These are phyloP conservation scores for Flaveria linearis DNA, from an alignment of 129 eudicot species.

Conservation along the genomic window DNA sequence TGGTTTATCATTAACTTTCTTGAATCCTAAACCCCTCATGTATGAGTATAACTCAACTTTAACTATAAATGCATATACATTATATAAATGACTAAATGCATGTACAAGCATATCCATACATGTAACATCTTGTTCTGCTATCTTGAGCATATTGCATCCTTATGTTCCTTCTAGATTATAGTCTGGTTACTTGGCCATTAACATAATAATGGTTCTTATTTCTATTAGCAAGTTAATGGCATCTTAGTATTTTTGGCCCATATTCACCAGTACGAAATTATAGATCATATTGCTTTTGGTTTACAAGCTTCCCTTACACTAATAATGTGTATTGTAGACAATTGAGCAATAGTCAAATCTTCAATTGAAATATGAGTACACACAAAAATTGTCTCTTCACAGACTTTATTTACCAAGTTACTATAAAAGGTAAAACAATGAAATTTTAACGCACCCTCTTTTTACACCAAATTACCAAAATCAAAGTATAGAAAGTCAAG, in stretches of 20 bases:
- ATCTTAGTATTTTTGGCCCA: not conserved
- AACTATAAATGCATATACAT: not conserved
- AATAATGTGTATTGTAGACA: not conserved
- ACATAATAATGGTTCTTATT: not conserved
- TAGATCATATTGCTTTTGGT: conserved; percentile 7
- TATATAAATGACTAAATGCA: not conserved
- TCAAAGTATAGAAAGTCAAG: not conserved
- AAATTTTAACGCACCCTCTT: not conserved
- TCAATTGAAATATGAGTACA: not conserved
- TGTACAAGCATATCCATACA: not conserved
- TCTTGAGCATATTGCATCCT: not conserved
- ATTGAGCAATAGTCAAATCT: not conserved
- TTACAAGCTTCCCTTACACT: conserved; percentile 2
- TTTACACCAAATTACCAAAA: not conserved
- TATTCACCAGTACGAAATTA: not conserved
- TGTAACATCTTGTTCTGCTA: not conserved
- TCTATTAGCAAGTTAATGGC: not conserved
- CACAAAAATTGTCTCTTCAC: not conserved
- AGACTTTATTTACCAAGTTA: not conserved
- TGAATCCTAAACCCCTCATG: not conserved
- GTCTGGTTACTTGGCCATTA: not conserved
- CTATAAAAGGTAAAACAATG: not conserved
- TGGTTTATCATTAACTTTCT: not conserved
- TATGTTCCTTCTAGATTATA: not conserved
- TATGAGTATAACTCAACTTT: not conserved